Evolutionary conservation across 768 basidiomycete species (phyloP).

Genomic region (Paxillus involutus): DNA sequence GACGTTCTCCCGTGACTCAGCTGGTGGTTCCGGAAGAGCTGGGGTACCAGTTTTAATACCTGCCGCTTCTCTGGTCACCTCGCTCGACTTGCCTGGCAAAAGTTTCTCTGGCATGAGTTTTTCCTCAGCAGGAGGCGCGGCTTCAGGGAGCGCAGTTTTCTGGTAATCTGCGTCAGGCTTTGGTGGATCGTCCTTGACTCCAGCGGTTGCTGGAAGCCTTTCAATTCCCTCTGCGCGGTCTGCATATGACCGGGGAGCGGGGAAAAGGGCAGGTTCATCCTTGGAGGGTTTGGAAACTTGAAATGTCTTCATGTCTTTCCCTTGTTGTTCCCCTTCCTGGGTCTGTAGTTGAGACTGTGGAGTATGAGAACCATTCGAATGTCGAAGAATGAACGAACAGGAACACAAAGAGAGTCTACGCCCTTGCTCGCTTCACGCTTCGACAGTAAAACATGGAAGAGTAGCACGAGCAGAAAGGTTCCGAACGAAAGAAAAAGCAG

Average conservation of each 20-base stretch:
- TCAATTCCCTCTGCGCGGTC: background rate
- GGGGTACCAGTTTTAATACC: background rate
- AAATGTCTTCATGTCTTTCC: background rate
- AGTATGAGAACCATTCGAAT: background rate
- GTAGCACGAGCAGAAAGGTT: background rate
- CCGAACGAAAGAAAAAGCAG: background rate
- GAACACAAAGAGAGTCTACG: background rate
- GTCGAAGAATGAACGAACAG: background rate
- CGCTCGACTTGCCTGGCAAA: background rate
- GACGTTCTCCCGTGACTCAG: background rate
- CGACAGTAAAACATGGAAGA: background rate
- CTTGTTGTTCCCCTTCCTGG: conserved; percentile 7
- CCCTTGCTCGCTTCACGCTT: too few relatives aligned
- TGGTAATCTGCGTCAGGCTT: background rate
- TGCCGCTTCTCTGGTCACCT: background rate
- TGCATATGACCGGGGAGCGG: background rate
- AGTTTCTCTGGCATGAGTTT: background rate
- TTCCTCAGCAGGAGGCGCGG: background rate
- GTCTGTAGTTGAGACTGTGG: background rate
- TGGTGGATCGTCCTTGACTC: background rate
- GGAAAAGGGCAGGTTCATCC: background rate
- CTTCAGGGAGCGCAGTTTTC: background rate
- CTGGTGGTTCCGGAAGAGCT: background rate
- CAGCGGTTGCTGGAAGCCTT: background rate
- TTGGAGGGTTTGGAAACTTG: background rate